Base-by-base conservation (phyloP, 805 yeast genomes). In the Candida boidinii region DNA sequence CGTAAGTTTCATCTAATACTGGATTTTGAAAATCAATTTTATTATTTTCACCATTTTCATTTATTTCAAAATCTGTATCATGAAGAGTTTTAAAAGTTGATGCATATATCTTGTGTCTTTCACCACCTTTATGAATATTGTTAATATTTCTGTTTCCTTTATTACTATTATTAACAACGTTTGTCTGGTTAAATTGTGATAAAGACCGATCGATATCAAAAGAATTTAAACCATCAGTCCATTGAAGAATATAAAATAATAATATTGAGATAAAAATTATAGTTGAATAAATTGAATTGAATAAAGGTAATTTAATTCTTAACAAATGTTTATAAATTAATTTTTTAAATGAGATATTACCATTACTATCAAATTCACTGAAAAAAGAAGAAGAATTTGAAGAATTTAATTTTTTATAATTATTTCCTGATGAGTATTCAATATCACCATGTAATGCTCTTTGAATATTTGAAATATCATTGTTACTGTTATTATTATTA, bases 301-400 rank as follows among this genome's bases (percentile, higher is more conserved):
- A 53, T 4, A 58, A 42, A 5, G 75, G 73, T 13, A 61, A 45
- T 23, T 51, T 54, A 16, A 66, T 38, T 26, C 52, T 56, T 35
- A 63, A 43, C 13, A 59, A 39, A 28, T 43, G 44, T 37, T 56
- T 65, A 1, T 56, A 55, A 2, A 49, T 21, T 25, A 39, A 42
- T n/a, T 45, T 39, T 20, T 27, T 41, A 23, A 39, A 40, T 2
- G 53, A 39, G 4, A 41, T 29, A 13, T 38, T 28, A 3, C 35
- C 30, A 7, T 27, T 23, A 7, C 34, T 26, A 21, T 36, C 28
- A 18, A 34, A 37, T 9, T 26, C 28, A 8, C 28, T 35, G 19
- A 48, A 34, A 14, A 48, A 29, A 7, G 38, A 28, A 5, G 50
- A 42, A 1, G 55, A 44, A 9, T n/a, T n/a, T n/a, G n/a, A n/a